Conservation (phyloP, 805 yeast species). For the Schwanniomyces occidentalis region DNA sequence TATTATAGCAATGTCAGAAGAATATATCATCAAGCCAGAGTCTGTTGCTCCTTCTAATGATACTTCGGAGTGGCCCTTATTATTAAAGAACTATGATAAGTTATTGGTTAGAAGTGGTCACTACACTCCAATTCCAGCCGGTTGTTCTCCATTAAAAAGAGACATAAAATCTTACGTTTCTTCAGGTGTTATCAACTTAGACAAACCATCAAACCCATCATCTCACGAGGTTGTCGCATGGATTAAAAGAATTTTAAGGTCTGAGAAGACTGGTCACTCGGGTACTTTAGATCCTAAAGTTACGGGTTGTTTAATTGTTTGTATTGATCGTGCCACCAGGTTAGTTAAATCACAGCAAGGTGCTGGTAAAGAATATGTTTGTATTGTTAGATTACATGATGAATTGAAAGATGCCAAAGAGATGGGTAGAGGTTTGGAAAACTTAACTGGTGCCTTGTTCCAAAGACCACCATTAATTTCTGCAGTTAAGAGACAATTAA, state of each 20-base stretch:
- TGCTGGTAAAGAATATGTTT: constrained; percentile 99
- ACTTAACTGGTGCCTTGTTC: constrained; percentile 96
- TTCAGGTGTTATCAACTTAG: constrained; percentile 95
- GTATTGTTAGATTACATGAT: constrained; percentile 94
- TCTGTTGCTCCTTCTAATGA: constrained; percentile 73
- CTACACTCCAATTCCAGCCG: constrained; percentile 96
- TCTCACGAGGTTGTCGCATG: constrained; percentile 99
- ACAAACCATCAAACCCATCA: constrained; percentile 97
- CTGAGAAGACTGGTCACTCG: constrained; percentile 97
- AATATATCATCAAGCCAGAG: constrained; percentile 87
- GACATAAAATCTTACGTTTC: constrained; percentile 86
- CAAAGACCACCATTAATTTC: constrained; percentile 99
- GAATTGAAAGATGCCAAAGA: constrained; percentile 88
- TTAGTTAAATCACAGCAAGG: constrained; percentile 98
- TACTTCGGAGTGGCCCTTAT: constrained; percentile 93
- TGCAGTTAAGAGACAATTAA: constrained; percentile 97
- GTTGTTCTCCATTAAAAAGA: constrained; percentile 92
- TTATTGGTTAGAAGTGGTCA: constrained; percentile 93
- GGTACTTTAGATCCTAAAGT: constrained; percentile 99
- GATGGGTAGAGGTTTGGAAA: constrained; percentile 83
- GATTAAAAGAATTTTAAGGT: constrained; percentile 93
- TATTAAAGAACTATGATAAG: constrained; percentile 91
- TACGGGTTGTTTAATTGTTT: constrained; percentile 97
- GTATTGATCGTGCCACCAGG: constrained; percentile 97
- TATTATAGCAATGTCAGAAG: constrained; percentile 53